Conservation (phyloP, 2,329 filamentous ascomycete genomes). For the Diaporthe australafricana region DNA sequence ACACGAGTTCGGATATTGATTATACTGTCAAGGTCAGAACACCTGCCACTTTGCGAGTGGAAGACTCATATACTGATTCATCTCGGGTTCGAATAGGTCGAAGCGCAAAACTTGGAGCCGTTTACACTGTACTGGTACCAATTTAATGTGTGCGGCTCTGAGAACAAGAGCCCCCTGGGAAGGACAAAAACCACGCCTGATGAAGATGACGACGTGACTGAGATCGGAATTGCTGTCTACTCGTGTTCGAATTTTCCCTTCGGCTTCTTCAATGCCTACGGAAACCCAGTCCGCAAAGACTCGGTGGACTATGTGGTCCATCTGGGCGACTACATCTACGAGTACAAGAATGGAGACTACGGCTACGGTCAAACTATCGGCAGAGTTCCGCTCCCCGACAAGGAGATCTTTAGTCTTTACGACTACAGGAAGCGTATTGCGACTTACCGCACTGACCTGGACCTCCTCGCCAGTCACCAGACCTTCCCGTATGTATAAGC, state of each 20-base stretch:
- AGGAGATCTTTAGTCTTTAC: conserved; percentile 62
- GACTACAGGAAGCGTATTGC: conserved; percentile 71
- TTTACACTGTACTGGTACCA: conserved; percentile 78
- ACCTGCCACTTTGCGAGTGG: too few species aligned
- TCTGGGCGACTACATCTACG: conserved; percentile 74
- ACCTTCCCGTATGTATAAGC: conserved; percentile 70
- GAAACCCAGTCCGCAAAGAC: conserved; percentile 69
- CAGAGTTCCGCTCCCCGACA: conserved; percentile 64
- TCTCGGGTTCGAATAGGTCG: conserved; percentile 58
- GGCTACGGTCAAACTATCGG: conserved; percentile 63
- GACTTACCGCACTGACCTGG: conserved; percentile 70
- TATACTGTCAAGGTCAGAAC: conserved; percentile 75
- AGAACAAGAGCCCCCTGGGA: conserved; percentile 71
- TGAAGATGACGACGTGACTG: conserved; percentile 64
- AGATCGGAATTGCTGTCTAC: conserved; percentile 74
- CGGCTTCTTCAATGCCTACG: conserved; percentile 71
- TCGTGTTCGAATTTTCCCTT: conserved; percentile 76
- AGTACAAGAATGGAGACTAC: conserved; percentile 61
- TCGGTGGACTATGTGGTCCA: conserved; percentile 70
- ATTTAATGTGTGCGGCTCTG: conserved; percentile 74
- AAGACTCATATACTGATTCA: neutral
- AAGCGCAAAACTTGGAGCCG: conserved; percentile 70
- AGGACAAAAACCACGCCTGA: conserved; percentile 77
- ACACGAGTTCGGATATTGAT: conserved; percentile 79
- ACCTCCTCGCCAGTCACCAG: conserved; percentile 67